Conservation (phyloP, 2,329 filamentous ascomycete genomes). For the Hypoxylon sp. region DNA sequence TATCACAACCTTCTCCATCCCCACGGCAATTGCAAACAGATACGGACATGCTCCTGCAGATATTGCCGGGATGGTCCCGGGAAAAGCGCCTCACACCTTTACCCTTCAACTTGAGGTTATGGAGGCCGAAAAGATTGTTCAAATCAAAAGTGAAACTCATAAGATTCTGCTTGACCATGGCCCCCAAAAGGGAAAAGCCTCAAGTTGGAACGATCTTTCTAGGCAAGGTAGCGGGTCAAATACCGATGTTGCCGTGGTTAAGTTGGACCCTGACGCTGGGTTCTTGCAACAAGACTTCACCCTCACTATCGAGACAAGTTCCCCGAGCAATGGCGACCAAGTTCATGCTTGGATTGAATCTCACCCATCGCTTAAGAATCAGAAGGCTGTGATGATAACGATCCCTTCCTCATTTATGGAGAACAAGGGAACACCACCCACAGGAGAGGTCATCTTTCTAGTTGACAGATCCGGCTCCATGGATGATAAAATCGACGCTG, state of each 20-base stretch:
- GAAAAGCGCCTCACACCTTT: slow-evolving; percentile 14
- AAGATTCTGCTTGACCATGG: slow-evolving; percentile 39
- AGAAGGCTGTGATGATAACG: slow-evolving; percentile 51
- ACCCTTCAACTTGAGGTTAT: slow-evolving; percentile 39
- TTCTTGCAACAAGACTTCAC: slow-evolving; percentile 50
- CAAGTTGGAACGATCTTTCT: slow-evolving; percentile 30
- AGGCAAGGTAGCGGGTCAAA: background rate
- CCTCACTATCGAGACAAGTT: slow-evolving; percentile 46
- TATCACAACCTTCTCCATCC: slow-evolving; percentile 46
- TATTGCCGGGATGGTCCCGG: slow-evolving; percentile 18
- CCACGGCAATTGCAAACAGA: slow-evolving; percentile 49
- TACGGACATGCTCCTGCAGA: slow-evolving; percentile 46
- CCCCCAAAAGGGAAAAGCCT: slow-evolving; percentile 15
- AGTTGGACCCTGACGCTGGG: slow-evolving; percentile 19
- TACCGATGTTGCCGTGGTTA: slow-evolving; percentile 26
- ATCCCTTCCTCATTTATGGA: slow-evolving; percentile 43
- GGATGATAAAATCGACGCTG: slow-evolving; percentile 62
- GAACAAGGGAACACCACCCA: slow-evolving; percentile 6
- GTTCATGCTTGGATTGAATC: slow-evolving; percentile 49
- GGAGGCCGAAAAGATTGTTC: slow-evolving; percentile 27
- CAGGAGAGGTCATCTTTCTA: slow-evolving; percentile 40
- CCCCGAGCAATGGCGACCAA: slow-evolving; percentile 19
- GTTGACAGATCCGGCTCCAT: slow-evolving; percentile 59
- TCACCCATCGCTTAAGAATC: slow-evolving; percentile 46
- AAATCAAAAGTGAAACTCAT: slow-evolving; percentile 46